phyloP scores from a whole-genome alignment of 129 eudicot genomes.

The Arctium minus region DNA sequence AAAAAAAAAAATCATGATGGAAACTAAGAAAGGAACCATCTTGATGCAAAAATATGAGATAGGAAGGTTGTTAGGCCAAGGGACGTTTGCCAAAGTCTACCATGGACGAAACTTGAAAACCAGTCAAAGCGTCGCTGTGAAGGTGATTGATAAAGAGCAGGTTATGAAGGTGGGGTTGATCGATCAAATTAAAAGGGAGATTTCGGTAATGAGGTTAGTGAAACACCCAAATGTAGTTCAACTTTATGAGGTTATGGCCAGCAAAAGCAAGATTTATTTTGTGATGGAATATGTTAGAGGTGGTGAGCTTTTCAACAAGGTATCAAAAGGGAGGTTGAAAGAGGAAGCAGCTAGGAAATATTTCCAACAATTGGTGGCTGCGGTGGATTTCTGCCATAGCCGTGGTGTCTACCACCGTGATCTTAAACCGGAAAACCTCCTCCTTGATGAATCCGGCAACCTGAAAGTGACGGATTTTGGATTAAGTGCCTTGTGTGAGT shows the following conservation, averaged over 20 bases:
- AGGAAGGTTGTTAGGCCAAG: constrained; percentile 62
- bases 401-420: constrained; percentile 74
- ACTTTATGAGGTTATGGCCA: constrained; percentile 69
- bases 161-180: constrained; percentile 47
- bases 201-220: constrained; percentile 59
- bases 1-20: background rate
- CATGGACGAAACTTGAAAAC: constrained; percentile 47
- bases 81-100: constrained; percentile 72
- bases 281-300: constrained; percentile 69
- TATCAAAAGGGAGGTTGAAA: constrained; percentile 61
- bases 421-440: constrained; percentile 67
- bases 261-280: constrained; percentile 64
- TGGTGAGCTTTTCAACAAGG: constrained; percentile 68
- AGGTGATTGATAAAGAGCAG: constrained; percentile 58
- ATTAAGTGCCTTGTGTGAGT: constrained; percentile 54
- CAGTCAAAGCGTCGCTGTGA: constrained; percentile 57
- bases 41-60: constrained; percentile 56
- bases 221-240: constrained; percentile 66
- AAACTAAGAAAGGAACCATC: constrained; percentile 40
- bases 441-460: constrained; percentile 55
- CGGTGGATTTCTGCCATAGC: constrained; percentile 73
- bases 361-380: constrained; percentile 60
- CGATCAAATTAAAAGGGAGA: constrained; percentile 71
- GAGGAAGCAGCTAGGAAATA: constrained; percentile 56
- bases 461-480: constrained; percentile 76